These are phyloP conservation scores for Neurospora hispaniola DNA, from an alignment of 495 filamentous ascomycete species.

Conservation along the genomic window DNA sequence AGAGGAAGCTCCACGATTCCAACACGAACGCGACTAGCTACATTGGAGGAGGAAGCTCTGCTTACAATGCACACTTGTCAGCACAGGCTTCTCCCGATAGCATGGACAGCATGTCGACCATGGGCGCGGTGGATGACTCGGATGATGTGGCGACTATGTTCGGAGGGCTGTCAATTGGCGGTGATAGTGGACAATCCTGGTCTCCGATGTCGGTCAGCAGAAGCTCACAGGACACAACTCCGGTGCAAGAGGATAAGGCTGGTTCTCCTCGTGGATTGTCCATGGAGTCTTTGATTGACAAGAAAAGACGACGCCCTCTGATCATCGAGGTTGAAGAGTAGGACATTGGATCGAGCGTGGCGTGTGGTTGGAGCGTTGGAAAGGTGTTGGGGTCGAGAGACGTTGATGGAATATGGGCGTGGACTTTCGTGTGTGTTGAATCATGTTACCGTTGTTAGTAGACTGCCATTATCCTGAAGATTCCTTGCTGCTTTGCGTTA, in stretches of 20 bases:
- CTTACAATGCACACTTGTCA: background rate
- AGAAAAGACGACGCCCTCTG: background rate
- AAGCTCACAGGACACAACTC: background rate
- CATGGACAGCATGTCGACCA: background rate
- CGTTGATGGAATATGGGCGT: background rate
- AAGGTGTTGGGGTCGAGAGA: too few species aligned
- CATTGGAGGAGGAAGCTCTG: background rate
- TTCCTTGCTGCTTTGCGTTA: background rate
- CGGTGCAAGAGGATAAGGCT: rapidly evolving
- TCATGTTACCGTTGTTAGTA: background rate
- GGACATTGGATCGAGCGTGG: background rate
- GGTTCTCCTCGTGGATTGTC: background rate
- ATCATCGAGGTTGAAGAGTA: background rate
- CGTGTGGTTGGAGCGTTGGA: background rate
- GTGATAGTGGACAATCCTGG: background rate
- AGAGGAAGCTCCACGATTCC: conserved; percentile 8
- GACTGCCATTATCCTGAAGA: background rate
- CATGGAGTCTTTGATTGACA: background rate
- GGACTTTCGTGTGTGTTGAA: background rate
- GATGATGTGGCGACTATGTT: background rate
- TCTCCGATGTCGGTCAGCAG: background rate
- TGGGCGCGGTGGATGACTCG: background rate
- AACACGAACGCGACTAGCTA: conserved; percentile 4
- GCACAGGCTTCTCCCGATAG: background rate
- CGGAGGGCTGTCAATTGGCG: background rate